Base-by-base conservation (phyloP, 768 basidiomycete species). In the Dioszegia crocea region DNA sequence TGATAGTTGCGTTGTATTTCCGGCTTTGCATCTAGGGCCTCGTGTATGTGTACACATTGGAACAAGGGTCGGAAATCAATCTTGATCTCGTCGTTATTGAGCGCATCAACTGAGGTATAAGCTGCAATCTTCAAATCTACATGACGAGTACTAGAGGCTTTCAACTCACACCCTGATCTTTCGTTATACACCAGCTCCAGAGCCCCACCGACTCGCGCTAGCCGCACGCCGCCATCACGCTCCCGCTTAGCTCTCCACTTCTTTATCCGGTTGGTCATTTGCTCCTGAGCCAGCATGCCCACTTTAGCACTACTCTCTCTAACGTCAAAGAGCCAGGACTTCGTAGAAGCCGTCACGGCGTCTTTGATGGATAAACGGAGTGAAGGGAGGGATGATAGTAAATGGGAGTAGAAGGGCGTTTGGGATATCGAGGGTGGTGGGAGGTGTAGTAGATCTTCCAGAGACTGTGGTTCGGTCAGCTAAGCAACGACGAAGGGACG, bases 1-100 rank as follows among this genome's bases (percentile, higher is more conserved):
- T 98, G 94, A 69, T 97, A 99, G 30, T 87, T 93, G 53, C 83
- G 84, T 56, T 91, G 90, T 10, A 98, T 82, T 64, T 94, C 92
- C 40, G 88, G 87, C 36, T 93, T 82, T n/a, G 87, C 86, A 72
- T 93, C 90, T 21, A 99, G 81, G 4, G 91, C 85, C 57, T 88
- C 85, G 77, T 98, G 94, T 61, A 97, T 97, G 69, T 96, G 96
- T 51, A 99, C 92, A 75, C 91, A 94, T 78, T 97, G 90, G 67
- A 91, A 94, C 12, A 99, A 78, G 12, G 94, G 93, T 67, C 87
- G 88, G 80, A 99, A 98, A 77, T 97, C 91, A 46, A 99, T 88
- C 47, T 83, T 82, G 29, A 96, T 80, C 63, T 86, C 83, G 56
- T 94, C 90, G 71, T 91, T 93, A 65, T 94, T 86, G n/a, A 98